These are phyloP conservation scores for Penicillium palitans DNA, from an alignment of 2,329 filamentous ascomycete genomes.

Conservation along the genomic window DNA sequence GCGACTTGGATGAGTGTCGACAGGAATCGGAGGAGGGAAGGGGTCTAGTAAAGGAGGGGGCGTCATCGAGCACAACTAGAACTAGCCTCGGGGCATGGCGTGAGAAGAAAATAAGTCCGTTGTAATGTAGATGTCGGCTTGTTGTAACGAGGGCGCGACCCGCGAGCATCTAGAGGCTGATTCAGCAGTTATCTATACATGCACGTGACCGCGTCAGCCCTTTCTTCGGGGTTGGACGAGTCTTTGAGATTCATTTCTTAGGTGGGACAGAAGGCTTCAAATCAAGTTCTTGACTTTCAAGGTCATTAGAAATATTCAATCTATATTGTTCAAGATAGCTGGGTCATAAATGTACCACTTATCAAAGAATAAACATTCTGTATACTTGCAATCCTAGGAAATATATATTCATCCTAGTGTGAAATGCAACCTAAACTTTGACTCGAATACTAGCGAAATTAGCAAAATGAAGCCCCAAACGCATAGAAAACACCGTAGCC, in stretches of 20 bases:
- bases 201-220: conserved; percentile 4
- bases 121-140: conserved; percentile 3
- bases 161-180: conserved; percentile 3
- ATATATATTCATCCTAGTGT: neutral
- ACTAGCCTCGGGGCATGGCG: conserved; percentile 33
- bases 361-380: fast-evolving
- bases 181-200: neutral
- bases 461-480: neutral
- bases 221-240: neutral
- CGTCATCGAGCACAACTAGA: conserved; percentile 34
- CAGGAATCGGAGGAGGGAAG: conserved; percentile 47
- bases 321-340: neutral
- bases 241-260: neutral
- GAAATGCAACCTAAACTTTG: fast-evolving
- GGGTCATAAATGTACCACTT: fast-evolving
- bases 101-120: conserved; percentile 8
- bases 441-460: neutral
- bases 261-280: neutral
- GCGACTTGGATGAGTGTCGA: conserved; percentile 50
- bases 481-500: neutral
- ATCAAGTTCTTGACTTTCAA: neutral
- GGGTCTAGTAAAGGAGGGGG: conserved; percentile 36
- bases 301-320: fast-evolving
- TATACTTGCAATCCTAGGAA: neutral
- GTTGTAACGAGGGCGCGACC: conserved; percentile 15